These are phyloP conservation scores for Xylariaceae sp. DNA, from an alignment of 2,329 filamentous ascomycete genomes.

Conservation along the genomic window DNA sequence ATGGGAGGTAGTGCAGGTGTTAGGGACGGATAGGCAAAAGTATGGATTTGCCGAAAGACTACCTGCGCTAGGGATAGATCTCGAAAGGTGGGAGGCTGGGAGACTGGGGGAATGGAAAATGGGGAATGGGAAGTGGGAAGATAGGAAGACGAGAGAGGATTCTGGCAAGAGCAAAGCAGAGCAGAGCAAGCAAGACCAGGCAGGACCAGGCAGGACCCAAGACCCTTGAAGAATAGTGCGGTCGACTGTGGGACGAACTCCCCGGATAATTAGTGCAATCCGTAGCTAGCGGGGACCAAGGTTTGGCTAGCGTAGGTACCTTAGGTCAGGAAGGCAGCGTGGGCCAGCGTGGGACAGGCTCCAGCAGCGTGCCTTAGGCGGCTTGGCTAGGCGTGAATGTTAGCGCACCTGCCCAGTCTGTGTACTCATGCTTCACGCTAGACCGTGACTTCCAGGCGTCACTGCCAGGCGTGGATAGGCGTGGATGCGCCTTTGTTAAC, in stretches of 20 bases:
- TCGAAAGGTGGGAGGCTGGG: conserved; percentile 2
- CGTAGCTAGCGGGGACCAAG: background rate
- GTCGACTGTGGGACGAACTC: background rate
- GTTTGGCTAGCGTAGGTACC: background rate
- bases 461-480: background rate
- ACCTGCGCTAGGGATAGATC: conserved; percentile 7
- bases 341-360: background rate
- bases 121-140: background rate
- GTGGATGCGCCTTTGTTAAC: background rate
- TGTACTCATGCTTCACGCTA: no score
- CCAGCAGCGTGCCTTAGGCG: background rate
- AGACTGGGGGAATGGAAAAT: background rate
- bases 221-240: background rate
- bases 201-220: background rate
- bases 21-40: conserved; percentile 2
- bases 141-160: background rate
- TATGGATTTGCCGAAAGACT: conserved; percentile 17
- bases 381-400: background rate
- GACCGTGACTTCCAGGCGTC: no score
- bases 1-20: conserved; percentile 4
- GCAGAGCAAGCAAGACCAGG: background rate
- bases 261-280: background rate
- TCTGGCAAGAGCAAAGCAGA: background rate
- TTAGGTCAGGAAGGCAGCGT: background rate
- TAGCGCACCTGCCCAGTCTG: no score